Conservation (phyloP, 805 yeast species). For the Zygoascus tannicola region DNA sequence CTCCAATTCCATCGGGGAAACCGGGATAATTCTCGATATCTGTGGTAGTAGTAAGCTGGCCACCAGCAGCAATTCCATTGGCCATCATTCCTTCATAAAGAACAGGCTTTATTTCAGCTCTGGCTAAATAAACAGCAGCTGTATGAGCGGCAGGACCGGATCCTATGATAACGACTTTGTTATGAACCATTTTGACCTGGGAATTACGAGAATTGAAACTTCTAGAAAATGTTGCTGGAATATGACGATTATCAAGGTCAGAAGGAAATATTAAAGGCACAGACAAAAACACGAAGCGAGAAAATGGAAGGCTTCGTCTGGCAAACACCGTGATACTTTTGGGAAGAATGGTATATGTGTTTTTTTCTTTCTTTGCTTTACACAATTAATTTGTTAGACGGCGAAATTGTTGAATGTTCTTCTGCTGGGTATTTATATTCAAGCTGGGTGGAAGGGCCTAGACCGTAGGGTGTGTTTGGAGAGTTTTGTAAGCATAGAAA, state of each 20-base stretch:
- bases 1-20: conserved; percentile 87
- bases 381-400: no score
- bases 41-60: conserved; percentile 97
- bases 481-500: no score
- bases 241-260: background rate
- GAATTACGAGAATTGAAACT: conserved; percentile 1
- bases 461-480: no score
- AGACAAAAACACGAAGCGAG: conserved; percentile 2
- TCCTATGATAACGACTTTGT: conserved; percentile 41
- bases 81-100: conserved; percentile 95
- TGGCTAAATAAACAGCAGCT: conserved; percentile 92
- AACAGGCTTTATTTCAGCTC: conserved; percentile 93
- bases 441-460: no score
- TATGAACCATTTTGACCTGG: conserved; percentile 21
- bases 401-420: no score
- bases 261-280: conserved; percentile 1
- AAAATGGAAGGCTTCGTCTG: background rate
- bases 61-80: conserved; percentile 98
- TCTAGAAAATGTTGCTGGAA: background rate
- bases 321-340: no score
- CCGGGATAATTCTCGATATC: conserved; percentile 99
- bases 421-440: no score
- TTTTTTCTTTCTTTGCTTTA: no score
- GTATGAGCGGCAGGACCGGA: conserved; percentile 99
- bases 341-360: no score